phyloP scores from a whole-genome alignment of 331 rosid genomes.

The Stylosanthes scabra region DNA sequence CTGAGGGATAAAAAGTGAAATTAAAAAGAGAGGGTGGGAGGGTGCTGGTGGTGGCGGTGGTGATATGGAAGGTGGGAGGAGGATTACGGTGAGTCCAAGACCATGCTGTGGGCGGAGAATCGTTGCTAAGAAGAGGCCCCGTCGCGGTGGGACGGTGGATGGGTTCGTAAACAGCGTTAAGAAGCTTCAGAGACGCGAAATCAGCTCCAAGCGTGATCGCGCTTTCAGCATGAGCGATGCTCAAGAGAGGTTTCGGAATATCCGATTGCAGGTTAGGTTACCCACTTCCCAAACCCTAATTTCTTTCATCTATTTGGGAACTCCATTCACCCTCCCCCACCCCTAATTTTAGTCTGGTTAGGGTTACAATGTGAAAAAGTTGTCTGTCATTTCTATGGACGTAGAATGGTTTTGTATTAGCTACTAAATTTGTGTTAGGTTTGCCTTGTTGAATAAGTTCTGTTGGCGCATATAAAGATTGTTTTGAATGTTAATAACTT shows the following conservation, averaged over 20 bases:
- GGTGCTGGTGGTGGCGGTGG: conserved; percentile 11
- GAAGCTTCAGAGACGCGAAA: conserved; percentile 98
- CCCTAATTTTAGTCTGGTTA: conserved; percentile 6
- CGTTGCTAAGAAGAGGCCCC: conserved; percentile 81
- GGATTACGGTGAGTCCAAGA: conserved; percentile 95
- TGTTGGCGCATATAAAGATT: not conserved
- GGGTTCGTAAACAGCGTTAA: conserved; percentile 96
- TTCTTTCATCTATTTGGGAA: not conserved
- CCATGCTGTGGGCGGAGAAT: conserved; percentile 89
- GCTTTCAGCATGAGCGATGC: conserved; percentile 97
- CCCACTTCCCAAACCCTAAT: not conserved
- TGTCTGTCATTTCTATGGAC: not conserved
- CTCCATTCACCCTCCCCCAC: too few relatives aligned
- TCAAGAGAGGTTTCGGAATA: conserved; percentile 94
- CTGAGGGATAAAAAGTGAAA: not conserved
- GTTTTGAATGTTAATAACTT: not conserved
- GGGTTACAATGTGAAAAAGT: not conserved
- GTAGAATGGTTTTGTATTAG: not conserved
- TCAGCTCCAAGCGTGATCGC: conserved; percentile 93
- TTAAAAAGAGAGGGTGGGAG: conserved; percentile 12
- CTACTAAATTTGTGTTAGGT: not conserved
- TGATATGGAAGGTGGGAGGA: conserved; percentile 87
- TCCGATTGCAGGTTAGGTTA: conserved; percentile 81
- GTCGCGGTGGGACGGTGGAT: conserved; percentile 70
- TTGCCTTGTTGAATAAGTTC: not conserved